phyloP scores from a whole-genome alignment of 1,284 basidiomycete genomes.

The Anthracocystis walkeri region DNA sequence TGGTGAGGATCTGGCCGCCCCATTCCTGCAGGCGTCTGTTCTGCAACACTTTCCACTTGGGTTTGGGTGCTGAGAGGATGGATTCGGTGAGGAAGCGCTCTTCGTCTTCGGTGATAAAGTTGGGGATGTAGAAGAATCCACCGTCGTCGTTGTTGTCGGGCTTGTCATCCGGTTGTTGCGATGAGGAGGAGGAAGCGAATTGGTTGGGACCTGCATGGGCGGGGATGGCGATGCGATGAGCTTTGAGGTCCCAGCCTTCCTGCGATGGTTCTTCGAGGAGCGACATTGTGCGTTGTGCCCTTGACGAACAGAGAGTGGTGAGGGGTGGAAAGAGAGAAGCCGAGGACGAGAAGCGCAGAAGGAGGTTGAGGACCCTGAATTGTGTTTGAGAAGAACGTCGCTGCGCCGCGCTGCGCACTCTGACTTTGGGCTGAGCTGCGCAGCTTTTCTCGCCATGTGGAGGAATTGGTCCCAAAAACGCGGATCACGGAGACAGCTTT shows the following conservation, averaged over 20 bases:
- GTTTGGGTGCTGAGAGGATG: constrained; percentile 81
- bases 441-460: constrained; percentile 1
- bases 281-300: constrained; percentile 23
- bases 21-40: constrained; percentile 71
- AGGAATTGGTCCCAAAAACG: constrained; percentile 1
- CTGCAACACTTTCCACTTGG: constrained; percentile 84
- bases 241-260: constrained; percentile 29
- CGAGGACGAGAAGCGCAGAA: not conserved
- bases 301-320: not conserved
- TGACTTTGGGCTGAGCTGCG: constrained; percentile 8
- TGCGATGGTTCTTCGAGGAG: constrained; percentile 29
- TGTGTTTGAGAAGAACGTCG: not conserved
- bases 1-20: constrained; percentile 77
- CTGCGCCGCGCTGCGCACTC: not conserved
- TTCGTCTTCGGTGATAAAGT: constrained; percentile 83
- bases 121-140: constrained; percentile 73
- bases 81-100: constrained; percentile 77
- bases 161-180: not conserved
- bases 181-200: constrained; percentile 25
- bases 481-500: constrained; percentile 10
- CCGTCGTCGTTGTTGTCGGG: constrained; percentile 12
- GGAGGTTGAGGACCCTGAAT: constrained; percentile 8
- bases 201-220: constrained; percentile 30
- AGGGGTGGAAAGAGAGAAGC: not conserved
- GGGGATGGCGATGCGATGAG: constrained; percentile 34